Evolutionary conservation across 306 rosid species (phyloP), one percentile per base, ranked within the genome.

Genomic region (Quercus mongolica): DNA sequence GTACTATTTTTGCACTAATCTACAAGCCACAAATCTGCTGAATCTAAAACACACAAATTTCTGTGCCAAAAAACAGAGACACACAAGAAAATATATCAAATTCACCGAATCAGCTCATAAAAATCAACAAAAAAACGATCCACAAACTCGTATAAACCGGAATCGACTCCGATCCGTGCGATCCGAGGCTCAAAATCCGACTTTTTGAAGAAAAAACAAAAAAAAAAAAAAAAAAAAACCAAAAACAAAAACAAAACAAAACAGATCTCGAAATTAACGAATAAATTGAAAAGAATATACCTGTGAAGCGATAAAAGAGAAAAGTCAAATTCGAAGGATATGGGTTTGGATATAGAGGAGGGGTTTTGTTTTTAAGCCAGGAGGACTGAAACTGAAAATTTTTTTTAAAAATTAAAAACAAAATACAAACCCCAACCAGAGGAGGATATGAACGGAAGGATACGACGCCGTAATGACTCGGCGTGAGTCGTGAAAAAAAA

Each of bases 131-230:
- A 26, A 31, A 28, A 17, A 64, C 14, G 70, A 64, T 1, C 3
- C 13, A 30, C 3, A 64, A 3, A 7, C 46, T 59, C 41, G 5
- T 4, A 30, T 64, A 20, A 15, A 4, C n/a, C 70, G 9, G 44
- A 51, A 58, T 8, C 52, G 59, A 18, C 4, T 79, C 79, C 77
- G 90, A 87, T 87, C 86, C 76, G 68, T 19, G 33, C 23, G 74
- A 74, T 79, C 31, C 64, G 67, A 62, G 41, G 49, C 75, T 57
- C 2, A 28, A 77, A 73, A 14, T 13, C 14, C 49, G 63, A 70
- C 58, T 69, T 75, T 26, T 25, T 9, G 13, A 59, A 59, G 9
- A 21, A 8, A 9, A 2, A 12, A 58, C 8, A n/a, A n/a, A n/a
- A n/a, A n/a, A n/a, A n/a, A n/a, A n/a, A 21, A 3, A 58, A 58